Conservation (phyloP, 1,284 basidiomycete species). For the Tilletiopsis washingtonensis region DNA sequence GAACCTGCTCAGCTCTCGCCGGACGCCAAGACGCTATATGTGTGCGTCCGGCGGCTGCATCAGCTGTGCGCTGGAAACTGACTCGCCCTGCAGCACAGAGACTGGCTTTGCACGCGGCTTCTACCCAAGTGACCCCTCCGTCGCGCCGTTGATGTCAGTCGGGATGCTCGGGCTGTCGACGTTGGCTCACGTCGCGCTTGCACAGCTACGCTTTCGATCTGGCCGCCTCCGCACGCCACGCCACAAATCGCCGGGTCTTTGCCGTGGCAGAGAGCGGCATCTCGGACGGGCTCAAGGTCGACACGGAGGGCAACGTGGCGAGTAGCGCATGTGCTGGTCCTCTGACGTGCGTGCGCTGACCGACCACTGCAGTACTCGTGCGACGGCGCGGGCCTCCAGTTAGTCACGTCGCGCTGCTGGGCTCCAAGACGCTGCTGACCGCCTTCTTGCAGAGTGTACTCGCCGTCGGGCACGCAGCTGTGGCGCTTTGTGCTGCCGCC, state of each 20-base stretch:
- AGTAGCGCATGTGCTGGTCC: slow-evolving; percentile 51
- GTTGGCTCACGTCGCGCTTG: background rate
- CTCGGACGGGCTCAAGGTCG: slow-evolving; percentile 58
- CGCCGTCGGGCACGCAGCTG: background rate
- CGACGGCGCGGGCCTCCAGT: too few species aligned
- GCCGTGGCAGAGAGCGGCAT: slow-evolving; percentile 62
- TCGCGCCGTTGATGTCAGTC: background rate
- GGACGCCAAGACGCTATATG: slow-evolving; percentile 61
- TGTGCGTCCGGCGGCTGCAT: slow-evolving; percentile 57
- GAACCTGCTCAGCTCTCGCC: too few species aligned
- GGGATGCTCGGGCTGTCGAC: too few species aligned
- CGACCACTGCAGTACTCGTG: too few species aligned
- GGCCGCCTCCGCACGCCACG: slow-evolving; percentile 49
- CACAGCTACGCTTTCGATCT: slow-evolving; percentile 66
- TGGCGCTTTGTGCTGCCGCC: slow-evolving; percentile 4
- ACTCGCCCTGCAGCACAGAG: too few species aligned
- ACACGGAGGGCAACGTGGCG: slow-evolving; percentile 62
- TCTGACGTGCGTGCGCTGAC: background rate
- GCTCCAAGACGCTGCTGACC: too few species aligned
- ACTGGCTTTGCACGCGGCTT: too few species aligned
- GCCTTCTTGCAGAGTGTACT: slow-evolving; percentile 14
- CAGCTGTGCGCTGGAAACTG: too few species aligned
- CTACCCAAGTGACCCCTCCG: too few species aligned
- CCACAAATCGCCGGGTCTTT: slow-evolving; percentile 62
- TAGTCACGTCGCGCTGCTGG: too few species aligned